These are phyloP conservation scores for Diplotaxis tenuifolia DNA, from an alignment of 345 rosid genomes.

Conservation along the genomic window DNA sequence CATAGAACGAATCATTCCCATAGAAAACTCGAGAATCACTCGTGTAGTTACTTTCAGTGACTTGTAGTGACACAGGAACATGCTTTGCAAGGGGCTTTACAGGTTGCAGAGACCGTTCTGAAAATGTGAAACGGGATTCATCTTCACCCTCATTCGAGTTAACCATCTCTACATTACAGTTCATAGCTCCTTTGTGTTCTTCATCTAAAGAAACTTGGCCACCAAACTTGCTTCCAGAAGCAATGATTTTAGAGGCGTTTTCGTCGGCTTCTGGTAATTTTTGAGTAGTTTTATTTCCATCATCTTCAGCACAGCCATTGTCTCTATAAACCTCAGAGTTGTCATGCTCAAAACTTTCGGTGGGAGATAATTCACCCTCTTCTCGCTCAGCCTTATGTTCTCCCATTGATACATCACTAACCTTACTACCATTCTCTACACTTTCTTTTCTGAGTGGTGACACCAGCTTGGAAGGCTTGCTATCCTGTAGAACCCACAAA, in stretches of 20 bases:
- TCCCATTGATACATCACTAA: constrained; percentile 47
- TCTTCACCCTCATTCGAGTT: constrained; percentile 70
- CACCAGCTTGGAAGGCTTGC: constrained; percentile 42
- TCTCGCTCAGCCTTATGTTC: constrained; percentile 81
- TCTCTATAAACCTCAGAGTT: constrained; percentile 77
- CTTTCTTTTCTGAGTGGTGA: constrained; percentile 52
- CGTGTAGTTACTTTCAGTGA: constrained; percentile 46
- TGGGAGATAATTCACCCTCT: constrained; percentile 97
- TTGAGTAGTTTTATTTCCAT: constrained; percentile 62
- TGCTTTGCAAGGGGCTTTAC: constrained; percentile 92
- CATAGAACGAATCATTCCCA: constrained; percentile 94
- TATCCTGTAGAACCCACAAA: constrained; percentile 50
- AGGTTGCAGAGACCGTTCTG: constrained; percentile 65
- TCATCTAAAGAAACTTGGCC: constrained; percentile 78
- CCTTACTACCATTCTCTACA: constrained; percentile 44
- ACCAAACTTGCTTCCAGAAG: constrained; percentile 71
- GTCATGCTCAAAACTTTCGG: constrained; percentile 85
- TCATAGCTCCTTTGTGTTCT: constrained; percentile 64
- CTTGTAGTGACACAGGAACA: constrained; percentile 53
- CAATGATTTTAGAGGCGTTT: constrained; percentile 66
- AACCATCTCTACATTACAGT: constrained; percentile 53
- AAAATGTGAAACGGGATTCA: constrained; percentile 55
- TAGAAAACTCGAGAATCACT: constrained; percentile 70
- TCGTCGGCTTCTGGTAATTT: constrained; percentile 75
- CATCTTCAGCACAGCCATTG: constrained; percentile 65